These are phyloP conservation scores for Phytophthora aleatoria DNA, from an alignment of 352 stramenopile species.

Conservation along the genomic window DNA sequence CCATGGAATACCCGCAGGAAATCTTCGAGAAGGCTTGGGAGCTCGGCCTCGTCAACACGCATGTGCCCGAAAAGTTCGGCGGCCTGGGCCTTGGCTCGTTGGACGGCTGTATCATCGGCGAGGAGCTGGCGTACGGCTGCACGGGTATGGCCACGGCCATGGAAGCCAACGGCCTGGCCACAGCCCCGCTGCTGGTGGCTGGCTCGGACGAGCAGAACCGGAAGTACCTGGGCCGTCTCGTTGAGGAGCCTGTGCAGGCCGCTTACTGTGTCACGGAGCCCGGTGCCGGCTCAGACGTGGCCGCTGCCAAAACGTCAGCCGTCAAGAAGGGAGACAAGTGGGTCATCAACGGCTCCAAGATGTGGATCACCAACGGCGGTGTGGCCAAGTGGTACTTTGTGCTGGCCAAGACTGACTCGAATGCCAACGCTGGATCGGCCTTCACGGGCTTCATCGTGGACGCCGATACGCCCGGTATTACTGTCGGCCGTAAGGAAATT, in stretches of 20 bases:
- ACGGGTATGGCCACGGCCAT: constrained; percentile 92
- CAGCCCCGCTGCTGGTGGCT: constrained; percentile 84
- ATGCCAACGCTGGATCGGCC: constrained; percentile 68
- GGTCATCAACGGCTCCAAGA: constrained; percentile 93
- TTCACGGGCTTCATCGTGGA: constrained; percentile 93
- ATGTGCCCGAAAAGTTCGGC: constrained; percentile 87
- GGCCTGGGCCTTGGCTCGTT: constrained; percentile 80
- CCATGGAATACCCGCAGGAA: constrained; percentile 86
- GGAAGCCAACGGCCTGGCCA: constrained; percentile 86
- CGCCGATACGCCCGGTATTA: constrained; percentile 86
- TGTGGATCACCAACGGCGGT: constrained; percentile 94
- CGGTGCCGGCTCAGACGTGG: constrained; percentile 88
- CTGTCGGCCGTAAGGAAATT: constrained; percentile 89
- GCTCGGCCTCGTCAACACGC: constrained; percentile 87
- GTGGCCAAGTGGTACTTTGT: constrained; percentile 93
- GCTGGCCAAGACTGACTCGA: constrained; percentile 88
- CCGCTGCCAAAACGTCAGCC: constrained; percentile 88
- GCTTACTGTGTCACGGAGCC: constrained; percentile 93
- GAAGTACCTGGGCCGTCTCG: constrained; percentile 87
- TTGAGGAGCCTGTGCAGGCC: constrained; percentile 82
- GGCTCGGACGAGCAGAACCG: constrained; percentile 82
- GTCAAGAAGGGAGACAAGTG: constrained; percentile 94
- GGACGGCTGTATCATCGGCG: constrained; percentile 86
- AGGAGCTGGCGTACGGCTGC: constrained; percentile 92
- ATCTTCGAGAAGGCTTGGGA: constrained; percentile 91